Percentiles rank a stretch among this genome's conserved stretches.
phyloP scores from a whole-genome alignment of 495 filamentous ascomycete genomes.

The Staphylotrichum tortipilum region DNA sequence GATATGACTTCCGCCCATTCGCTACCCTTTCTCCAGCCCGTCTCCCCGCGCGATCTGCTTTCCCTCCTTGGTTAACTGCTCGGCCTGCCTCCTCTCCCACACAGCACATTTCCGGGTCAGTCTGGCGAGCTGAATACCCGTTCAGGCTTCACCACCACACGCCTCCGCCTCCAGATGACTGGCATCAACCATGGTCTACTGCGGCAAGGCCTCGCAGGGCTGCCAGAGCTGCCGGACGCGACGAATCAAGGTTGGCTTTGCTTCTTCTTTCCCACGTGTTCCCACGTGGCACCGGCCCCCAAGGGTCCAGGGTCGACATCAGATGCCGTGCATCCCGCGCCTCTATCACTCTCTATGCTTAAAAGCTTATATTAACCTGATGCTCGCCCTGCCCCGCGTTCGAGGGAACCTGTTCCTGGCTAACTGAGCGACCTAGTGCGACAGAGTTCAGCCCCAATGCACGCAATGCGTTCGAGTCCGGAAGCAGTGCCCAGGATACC shows the following conservation, averaged over 20 bases:
- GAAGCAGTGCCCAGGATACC: constrained; percentile 59
- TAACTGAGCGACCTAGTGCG: constrained; percentile 47
- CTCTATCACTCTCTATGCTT: too few species aligned
- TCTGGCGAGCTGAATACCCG: constrained; percentile 13
- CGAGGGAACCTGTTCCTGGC: too few species aligned
- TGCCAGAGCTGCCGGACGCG: constrained; percentile 58
- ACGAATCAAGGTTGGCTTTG: constrained; percentile 49
- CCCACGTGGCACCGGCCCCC: too few species aligned
- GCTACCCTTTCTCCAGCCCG: constrained; percentile 12
- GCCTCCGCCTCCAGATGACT: not conserved
- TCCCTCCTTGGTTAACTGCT: constrained; percentile 22
- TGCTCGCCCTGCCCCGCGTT: too few species aligned
- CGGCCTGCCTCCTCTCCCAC: constrained; percentile 6
- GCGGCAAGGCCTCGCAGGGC: constrained; percentile 59
- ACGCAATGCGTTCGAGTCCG: constrained; percentile 52
- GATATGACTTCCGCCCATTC: constrained; percentile 8
- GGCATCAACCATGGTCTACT: constrained; percentile 51
- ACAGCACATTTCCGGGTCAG: constrained; percentile 4
- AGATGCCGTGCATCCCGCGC: too few species aligned
- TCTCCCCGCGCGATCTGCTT: constrained; percentile 24
- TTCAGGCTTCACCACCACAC: not conserved
- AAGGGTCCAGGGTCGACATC: too few species aligned
- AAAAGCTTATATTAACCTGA: too few species aligned
- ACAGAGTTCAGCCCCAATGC: constrained; percentile 55
- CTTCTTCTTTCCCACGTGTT: constrained; percentile 8